These are phyloP conservation scores for Ilyonectria mors-panacis DNA, from an alignment of 2,329 filamentous ascomycete species.

Conservation along the genomic window DNA sequence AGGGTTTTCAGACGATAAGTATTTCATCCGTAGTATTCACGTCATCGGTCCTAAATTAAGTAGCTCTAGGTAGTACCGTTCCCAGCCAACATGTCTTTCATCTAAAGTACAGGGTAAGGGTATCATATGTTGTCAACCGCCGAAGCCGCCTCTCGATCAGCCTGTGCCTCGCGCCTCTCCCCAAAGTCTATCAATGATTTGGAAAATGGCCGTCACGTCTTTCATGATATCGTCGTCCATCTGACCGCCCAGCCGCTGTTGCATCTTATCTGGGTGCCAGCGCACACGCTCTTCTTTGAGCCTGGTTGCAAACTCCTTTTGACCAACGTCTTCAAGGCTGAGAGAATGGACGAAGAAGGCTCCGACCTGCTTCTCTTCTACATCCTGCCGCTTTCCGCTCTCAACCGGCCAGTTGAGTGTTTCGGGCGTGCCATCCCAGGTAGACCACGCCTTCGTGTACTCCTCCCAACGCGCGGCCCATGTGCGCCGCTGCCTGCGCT, in stretches of 20 bases:
- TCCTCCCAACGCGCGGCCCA: constrained; percentile 74
- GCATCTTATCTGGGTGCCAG: constrained; percentile 99
- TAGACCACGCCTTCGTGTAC: constrained; percentile 76
- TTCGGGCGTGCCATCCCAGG: constrained; percentile 62
- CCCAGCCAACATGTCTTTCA: not conserved
- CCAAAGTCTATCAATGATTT: constrained; percentile 89
- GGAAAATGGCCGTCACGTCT: constrained; percentile 90
- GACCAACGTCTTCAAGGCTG: constrained; percentile 59
- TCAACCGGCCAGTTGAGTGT: constrained; percentile 80
- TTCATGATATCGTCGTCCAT: constrained; percentile 82
- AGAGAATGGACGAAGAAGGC: constrained; percentile 75
- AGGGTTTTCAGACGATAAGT: not conserved
- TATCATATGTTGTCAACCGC: constrained; percentile 27
- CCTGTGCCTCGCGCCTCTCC: constrained; percentile 66
- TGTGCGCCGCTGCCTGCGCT: constrained; percentile 68
- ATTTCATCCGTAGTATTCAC: not conserved
- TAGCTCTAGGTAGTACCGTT: not conserved
- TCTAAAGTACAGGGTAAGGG: constrained; percentile 19
- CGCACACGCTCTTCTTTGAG: constrained; percentile 89
- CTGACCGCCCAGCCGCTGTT: constrained; percentile 84
- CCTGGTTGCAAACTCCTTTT: constrained; percentile 61
- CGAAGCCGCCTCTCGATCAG: constrained; percentile 11
- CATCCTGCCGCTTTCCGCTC: constrained; percentile 68
- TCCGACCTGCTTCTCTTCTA: constrained; percentile 73
- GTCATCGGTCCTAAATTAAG: not conserved